Base-by-base conservation (phyloP, 2,329 filamentous ascomycete genomes). In the Sphaerulina vaccinii region DNA sequence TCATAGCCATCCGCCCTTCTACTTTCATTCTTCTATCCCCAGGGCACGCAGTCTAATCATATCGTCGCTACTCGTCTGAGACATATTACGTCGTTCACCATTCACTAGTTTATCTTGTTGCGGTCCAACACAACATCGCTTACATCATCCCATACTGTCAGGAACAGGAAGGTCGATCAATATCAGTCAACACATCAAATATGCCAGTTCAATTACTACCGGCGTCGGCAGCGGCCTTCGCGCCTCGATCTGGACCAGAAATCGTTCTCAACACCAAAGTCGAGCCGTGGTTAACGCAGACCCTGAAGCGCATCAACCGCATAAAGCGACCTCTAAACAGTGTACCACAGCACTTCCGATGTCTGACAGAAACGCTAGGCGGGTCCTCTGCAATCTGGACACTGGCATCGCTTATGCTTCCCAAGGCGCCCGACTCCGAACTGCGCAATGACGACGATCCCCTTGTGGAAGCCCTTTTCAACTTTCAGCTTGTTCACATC, bases 281-380 rank as follows among this genome's bases (percentile, higher is more conserved):
- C 67, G 91, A 96, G 76, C 88, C 90, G 54, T 99, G 93, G 93
- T 81, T 97, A 73, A 99, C 93, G 29, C 88, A 91, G 69, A 96
- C 91, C 9, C 80, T 99, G 66, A 97, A 97, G 81, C 86, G 93
- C 71, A 90, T 96, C 76, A 97, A 96, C 80, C 84, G 88, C 63
- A 85, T 96, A 66, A 99, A 97, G 82, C 88, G 93, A 65, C 92
- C 93, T 56, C 82, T 97, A 73, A 99, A 99, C 81, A 96, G 88
- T 72, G 88, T 96, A 42, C 86, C 89, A 52, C 93, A 99, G 72
- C 93, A 97, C 76, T 90, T 91, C 64, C 84, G 89, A 79, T 97
- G 92, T 75, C 82, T 99, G 65, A 95, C 91, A 52, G 93, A 97
- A 78, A 95, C 88, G 0, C 79, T 99, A 49, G 96, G 92, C 35